Percentiles rank a stretch among this genome's conserved stretches.
Conservation (phyloP, 2,329 filamentous ascomycete species). For the Pyrenochaeta sp. region DNA sequence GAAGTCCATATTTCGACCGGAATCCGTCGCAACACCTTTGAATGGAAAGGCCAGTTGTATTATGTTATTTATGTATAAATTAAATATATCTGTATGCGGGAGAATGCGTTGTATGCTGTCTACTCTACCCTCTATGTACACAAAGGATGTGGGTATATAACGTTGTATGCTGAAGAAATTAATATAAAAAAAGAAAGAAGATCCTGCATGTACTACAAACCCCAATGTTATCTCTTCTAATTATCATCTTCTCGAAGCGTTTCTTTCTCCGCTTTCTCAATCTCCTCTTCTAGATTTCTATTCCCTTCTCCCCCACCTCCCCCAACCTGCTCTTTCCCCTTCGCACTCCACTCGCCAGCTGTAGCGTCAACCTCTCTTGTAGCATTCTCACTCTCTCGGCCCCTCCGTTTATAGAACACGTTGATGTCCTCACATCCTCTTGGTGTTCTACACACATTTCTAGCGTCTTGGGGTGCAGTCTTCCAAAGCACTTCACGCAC, state of each 20-base stretch:
- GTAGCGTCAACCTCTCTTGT: constrained; percentile 34
- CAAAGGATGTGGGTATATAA: no score
- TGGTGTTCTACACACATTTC: constrained; percentile 68
- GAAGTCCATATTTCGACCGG: no score
- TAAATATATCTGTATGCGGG: no score
- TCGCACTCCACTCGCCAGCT: constrained; percentile 42
- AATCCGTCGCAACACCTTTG: no score
- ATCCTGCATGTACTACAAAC: not conserved
- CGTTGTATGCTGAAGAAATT: not conserved
- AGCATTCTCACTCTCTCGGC: constrained; percentile 20
- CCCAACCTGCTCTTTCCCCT: constrained; percentile 32
- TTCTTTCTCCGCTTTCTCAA: constrained; percentile 6
- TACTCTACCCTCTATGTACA: no score
- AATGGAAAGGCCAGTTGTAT: no score
- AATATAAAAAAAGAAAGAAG: constrained; percentile 1
- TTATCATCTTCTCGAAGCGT: not conserved
- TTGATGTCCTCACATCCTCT: constrained; percentile 64
- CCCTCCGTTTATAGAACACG: constrained; percentile 32
- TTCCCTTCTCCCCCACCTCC: constrained; percentile 38
- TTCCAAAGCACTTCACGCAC: constrained; percentile 84
- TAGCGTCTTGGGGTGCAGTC: constrained; percentile 66
- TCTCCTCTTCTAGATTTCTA: constrained; percentile 20
- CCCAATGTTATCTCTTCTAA: no score
- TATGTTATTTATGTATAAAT: no score
- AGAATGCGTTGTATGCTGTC: no score